Evolutionary conservation across 2,329 filamentous ascomycete genomes (phyloP).

Genomic region (Ilyonectria robusta): DNA sequence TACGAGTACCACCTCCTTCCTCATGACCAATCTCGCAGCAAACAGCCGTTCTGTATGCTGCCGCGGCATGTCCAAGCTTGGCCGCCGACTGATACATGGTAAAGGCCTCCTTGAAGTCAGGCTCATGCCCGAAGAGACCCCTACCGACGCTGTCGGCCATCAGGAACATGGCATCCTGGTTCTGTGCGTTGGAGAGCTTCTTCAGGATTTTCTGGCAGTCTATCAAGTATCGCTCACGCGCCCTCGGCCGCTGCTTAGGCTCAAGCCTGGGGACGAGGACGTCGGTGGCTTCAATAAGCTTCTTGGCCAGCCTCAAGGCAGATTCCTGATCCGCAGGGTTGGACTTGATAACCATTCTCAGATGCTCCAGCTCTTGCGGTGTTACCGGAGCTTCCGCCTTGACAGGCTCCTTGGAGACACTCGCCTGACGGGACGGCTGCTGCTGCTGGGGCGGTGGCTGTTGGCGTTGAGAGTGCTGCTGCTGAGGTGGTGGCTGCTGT

Average conservation of each 20-base stretch:
- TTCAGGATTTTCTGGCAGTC: conserved; percentile 94
- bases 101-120: conserved; percentile 93
- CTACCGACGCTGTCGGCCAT: conserved; percentile 91
- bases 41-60: conserved; percentile 94
- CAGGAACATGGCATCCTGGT: conserved; percentile 92
- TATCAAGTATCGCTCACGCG: conserved; percentile 84
- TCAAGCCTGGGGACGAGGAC: conserved; percentile 78
- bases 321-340: conserved; percentile 81
- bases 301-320: conserved; percentile 83
- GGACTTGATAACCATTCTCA: conserved; percentile 78
- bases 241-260: conserved; percentile 79
- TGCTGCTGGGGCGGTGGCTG: conserved; percentile 44
- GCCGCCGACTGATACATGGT: conserved; percentile 93
- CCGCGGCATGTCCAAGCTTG: conserved; percentile 87
- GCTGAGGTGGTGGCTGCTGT: conserved; percentile 43
- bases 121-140: conserved; percentile 82
- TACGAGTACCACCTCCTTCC: conserved; percentile 91
- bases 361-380: conserved; percentile 79
- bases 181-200: conserved; percentile 81
- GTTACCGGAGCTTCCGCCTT: conserved; percentile 73
- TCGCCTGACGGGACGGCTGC: conserved; percentile 47
- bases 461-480: conserved; percentile 51
- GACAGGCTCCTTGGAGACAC: conserved; percentile 44
- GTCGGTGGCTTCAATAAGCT: conserved; percentile 86
- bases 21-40: conserved; percentile 98